These are phyloP conservation scores for Chrysopogon serrulatus DNA, from an alignment of 176 grass and related monocot species.

Conservation along the genomic window DNA sequence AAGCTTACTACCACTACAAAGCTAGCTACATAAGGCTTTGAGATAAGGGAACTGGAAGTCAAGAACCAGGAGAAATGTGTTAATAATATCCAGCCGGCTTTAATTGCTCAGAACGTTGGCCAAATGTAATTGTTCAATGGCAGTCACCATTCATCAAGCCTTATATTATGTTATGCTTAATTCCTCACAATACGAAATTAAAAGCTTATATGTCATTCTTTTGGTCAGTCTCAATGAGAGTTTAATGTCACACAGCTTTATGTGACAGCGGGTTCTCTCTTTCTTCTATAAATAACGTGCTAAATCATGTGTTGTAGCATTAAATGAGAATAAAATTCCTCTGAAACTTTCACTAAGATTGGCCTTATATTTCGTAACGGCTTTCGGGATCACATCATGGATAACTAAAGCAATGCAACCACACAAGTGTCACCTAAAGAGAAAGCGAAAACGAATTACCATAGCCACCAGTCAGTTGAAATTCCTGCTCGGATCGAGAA, in stretches of 20 bases:
- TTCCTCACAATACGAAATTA: not conserved
- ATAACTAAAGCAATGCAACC: not conserved
- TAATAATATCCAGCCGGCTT: not conserved
- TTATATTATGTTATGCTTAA: not conserved
- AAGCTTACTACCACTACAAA: not conserved
- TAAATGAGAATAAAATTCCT: no score
- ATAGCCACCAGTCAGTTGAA: not conserved
- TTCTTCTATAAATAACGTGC: no score
- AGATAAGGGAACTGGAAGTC: slow-evolving; percentile 1
- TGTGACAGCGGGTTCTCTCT: no score
- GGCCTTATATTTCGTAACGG: not conserved
- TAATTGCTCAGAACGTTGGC: not conserved
- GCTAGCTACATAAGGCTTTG: not conserved
- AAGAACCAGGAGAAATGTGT: not conserved
- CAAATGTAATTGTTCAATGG: slow-evolving; percentile 9
- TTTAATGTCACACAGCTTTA: no score
- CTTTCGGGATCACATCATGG: not conserved
- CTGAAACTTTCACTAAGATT: no score
- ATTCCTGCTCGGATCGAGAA: not conserved
- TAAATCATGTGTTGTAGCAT: no score
- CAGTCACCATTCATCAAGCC: not conserved
- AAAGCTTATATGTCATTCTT: no score
- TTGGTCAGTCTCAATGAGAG: no score
- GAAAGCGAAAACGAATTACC: not conserved
- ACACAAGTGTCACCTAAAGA: not conserved